A percentile compares a stretch with the other conserved stretches of the same genome.
phyloP scores from a whole-genome alignment of 2,329 filamentous ascomycete genomes.

The Blastomyces gilchristii region DNA sequence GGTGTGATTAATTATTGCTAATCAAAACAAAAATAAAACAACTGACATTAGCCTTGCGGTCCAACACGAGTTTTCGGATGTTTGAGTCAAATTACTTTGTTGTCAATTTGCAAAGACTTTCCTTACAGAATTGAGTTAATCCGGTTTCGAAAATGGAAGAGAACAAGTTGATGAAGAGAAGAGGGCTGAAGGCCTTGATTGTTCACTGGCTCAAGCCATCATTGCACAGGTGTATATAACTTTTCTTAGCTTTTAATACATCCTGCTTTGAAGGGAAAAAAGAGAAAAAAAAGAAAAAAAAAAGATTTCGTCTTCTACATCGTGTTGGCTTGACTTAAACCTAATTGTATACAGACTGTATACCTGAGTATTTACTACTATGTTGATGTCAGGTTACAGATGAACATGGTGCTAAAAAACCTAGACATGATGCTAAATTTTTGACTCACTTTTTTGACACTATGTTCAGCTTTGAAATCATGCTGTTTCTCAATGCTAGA shows the following conservation, averaged over 20 bases:
- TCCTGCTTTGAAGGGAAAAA: neutral
- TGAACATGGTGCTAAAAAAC: no score
- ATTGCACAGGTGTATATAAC: neutral
- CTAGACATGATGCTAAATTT: no score
- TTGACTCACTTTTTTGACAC: no score
- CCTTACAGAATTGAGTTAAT: neutral
- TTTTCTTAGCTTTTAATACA: neutral
- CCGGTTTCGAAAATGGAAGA: neutral
- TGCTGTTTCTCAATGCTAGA: no score
- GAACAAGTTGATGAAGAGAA: neutral
- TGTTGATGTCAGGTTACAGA: no score
- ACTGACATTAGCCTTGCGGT: neutral
- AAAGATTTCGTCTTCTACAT: neutral
- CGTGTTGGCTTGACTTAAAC: neutral
- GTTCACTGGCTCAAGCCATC: neutral
- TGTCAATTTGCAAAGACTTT: neutral
- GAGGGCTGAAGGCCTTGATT: neutral
- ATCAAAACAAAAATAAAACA: neutral
- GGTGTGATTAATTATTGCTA: neutral
- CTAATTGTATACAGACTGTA: no score
- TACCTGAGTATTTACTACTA: no score
- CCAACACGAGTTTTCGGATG: neutral
- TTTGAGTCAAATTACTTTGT: neutral
- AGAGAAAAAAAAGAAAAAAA: neutral
- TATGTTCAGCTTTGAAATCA: no score